Conservation (phyloP, 106 monocot species). For the Acanthochlamys bracteata region DNA sequence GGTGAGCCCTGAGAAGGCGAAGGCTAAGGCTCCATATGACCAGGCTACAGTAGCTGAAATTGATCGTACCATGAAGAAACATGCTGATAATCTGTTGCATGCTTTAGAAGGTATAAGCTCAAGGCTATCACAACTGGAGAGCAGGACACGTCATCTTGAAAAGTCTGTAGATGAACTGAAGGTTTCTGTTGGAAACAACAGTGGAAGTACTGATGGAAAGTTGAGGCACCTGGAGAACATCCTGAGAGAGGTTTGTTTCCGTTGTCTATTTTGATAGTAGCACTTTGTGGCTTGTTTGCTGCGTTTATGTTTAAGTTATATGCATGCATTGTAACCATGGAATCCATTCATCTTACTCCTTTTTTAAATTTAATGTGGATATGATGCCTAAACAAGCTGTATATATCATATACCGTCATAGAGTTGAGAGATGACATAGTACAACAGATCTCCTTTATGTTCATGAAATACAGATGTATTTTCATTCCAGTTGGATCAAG, state of each 20-base stretch:
- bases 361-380: too few relatives aligned
- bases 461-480: too few relatives aligned
- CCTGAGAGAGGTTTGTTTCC: conserved; percentile 45
- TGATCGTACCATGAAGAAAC: conserved; percentile 49
- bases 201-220: conserved; percentile 50
- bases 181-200: conserved; percentile 26
- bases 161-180: conserved; percentile 46
- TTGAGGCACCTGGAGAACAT: conserved; percentile 62
- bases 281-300: too few relatives aligned
- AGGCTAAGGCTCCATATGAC: conserved; percentile 28
- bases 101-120: conserved; percentile 59
- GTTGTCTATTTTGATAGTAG: not conserved
- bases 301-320: too few relatives aligned
- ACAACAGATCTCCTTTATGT: too few relatives aligned
- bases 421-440: too few relatives aligned
- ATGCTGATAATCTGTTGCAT: conserved; percentile 48
- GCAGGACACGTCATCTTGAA: conserved; percentile 43
- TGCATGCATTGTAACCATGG: too few relatives aligned
- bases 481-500: too few relatives aligned
- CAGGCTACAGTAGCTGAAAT: conserved; percentile 31
- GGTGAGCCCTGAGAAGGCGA: conserved; percentile 39
- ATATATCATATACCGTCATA: too few relatives aligned
- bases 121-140: conserved; percentile 57
- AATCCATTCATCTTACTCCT: too few relatives aligned
- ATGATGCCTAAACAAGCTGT: too few relatives aligned